Evolutionary conservation across 805 yeast species (phyloP).

Genomic region (Candida odintsovae): DNA sequence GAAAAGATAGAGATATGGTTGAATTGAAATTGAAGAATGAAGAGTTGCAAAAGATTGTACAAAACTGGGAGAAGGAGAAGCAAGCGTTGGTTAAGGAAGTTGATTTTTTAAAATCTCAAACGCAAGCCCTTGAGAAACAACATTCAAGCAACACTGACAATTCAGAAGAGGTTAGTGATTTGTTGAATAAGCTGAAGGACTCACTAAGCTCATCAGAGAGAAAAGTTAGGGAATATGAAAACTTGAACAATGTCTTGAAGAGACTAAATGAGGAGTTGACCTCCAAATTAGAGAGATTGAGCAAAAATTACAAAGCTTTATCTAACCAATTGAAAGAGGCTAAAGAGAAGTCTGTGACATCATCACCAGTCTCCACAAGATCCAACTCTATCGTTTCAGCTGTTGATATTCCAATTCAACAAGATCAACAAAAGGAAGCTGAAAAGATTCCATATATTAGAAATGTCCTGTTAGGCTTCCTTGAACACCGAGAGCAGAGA

Average conservation of each 20-base stretch:
- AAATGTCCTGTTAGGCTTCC: constrained; percentile 84
- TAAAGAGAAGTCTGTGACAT: constrained; percentile 15
- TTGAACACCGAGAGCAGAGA: constrained; percentile 92
- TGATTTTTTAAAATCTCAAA: constrained; percentile 25
- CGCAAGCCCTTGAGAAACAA: constrained; percentile 24
- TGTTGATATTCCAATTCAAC: constrained; percentile 12
- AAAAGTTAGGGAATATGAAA: constrained; percentile 52
- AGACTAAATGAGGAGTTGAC: constrained; percentile 61
- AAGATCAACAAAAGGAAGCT: constrained; percentile 1
- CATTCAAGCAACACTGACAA: constrained; percentile 22
- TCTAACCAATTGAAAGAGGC: constrained; percentile 41
- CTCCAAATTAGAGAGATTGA: constrained; percentile 58
- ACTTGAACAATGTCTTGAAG: constrained; percentile 46
- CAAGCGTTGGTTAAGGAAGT: constrained; percentile 24
- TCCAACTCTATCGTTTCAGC: constrained; percentile 31
- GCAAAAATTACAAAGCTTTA: constrained; percentile 64
- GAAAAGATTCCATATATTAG: constrained; percentile 71
- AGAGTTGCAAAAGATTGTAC: constrained; percentile 33
- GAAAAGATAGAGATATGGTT: constrained; percentile 61
- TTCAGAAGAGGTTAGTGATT: constrained; percentile 26
- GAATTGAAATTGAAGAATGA: constrained; percentile 43
- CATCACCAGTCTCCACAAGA: constrained; percentile 28
- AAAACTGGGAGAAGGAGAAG: constrained; percentile 33
- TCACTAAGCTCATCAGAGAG: constrained; percentile 46
- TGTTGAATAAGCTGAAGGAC: constrained; percentile 41